Base-by-base conservation (phyloP, 495 filamentous ascomycete genomes). In the Penicillium nucicola region DNA sequence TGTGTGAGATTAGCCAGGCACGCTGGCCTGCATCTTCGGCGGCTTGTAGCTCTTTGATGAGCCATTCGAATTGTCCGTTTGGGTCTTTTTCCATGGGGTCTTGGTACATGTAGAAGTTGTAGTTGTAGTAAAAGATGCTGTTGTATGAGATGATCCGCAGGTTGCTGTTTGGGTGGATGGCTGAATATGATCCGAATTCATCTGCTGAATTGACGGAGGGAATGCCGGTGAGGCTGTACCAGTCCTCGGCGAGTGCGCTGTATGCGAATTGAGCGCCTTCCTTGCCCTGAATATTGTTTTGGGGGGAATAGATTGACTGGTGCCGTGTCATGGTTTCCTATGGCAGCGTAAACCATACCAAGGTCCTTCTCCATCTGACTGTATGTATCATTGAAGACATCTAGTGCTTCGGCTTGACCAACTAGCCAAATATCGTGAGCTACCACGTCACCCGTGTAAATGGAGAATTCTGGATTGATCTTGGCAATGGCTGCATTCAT, bases 141-240 rank as follows among this genome's bases (percentile, higher is more conserved):
- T 78, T 84, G 50, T 81, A 69, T 13, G 78, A 80, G 55, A 84
- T 81, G 35, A 84, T 67, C 13, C 77, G 69, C 3, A 84, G 68
- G 11, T 72, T 71, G 18, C 62, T 64, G 40, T 60, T 54, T 9
- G 68, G 66, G 37, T 75, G 64, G 22, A 68, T 59, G 12, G 64
- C 68, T 3, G 78, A 78, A 49, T 83, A 84, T 3, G 69, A 69
- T 17, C 76, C 81, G 32, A 76, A 76, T 28, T 77, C 57, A 32
- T 61, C 53, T 1, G 65, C 66, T 14, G 60, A 62, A 14, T 66
- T 40, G 2, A 68, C 56, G 20, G 73, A 73, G 1, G 53, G 32
- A 3, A 57, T 19, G 1, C 72, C 70, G 25, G 78, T 72, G 66
- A 78, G 79, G 13, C 51, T 48, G 9, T 57, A 40, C 80, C 81